Conservation (phyloP, 192 early-diverging fungal genomes). For the Podila verticillata region DNA sequence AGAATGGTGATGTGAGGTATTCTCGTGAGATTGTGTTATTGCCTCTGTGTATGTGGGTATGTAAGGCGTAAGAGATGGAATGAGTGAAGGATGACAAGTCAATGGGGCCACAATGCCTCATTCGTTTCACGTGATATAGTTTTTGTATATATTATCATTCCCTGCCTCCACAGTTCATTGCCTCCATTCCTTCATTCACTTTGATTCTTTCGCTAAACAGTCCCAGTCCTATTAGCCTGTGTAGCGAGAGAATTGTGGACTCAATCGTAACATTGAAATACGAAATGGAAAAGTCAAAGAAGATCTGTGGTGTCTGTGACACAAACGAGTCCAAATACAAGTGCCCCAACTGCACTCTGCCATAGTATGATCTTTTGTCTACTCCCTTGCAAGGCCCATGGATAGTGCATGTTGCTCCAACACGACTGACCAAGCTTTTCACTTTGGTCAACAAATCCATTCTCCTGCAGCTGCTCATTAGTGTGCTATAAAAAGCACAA, state of each 20-base stretch:
- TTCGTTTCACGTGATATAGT: too few relatives aligned
- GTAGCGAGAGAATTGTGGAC: neutral
- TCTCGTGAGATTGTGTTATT: neutral
- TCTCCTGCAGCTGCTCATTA: slow-evolving; percentile 35
- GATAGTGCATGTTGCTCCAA: neutral
- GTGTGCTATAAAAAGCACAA: slow-evolving; percentile 47
- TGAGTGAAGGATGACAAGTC: too few relatives aligned
- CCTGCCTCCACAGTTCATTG: neutral
- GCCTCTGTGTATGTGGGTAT: neutral
- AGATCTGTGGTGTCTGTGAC: slow-evolving; percentile 38
- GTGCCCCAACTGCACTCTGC: slow-evolving; percentile 41
- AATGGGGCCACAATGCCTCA: too few relatives aligned
- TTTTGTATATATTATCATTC: too few relatives aligned
- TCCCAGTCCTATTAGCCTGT: too few relatives aligned
- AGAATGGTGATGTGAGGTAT: neutral
- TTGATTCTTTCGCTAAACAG: neutral
- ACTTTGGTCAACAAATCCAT: neutral
- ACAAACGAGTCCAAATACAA: slow-evolving; percentile 46
- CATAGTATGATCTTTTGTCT: slow-evolving; percentile 12
- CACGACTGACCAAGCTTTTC: neutral
- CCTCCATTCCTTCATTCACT: neutral
- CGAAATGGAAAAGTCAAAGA: slow-evolving; percentile 45
- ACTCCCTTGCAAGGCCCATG: neutral
- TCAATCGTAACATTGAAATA: neutral
- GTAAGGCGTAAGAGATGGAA: neutral